A percentile compares a stretch with the other conserved stretches of the same genome.
Evolutionary conservation across 1,284 basidiomycete genomes (phyloP).

Genomic region (Heterobasidion parviporum): DNA sequence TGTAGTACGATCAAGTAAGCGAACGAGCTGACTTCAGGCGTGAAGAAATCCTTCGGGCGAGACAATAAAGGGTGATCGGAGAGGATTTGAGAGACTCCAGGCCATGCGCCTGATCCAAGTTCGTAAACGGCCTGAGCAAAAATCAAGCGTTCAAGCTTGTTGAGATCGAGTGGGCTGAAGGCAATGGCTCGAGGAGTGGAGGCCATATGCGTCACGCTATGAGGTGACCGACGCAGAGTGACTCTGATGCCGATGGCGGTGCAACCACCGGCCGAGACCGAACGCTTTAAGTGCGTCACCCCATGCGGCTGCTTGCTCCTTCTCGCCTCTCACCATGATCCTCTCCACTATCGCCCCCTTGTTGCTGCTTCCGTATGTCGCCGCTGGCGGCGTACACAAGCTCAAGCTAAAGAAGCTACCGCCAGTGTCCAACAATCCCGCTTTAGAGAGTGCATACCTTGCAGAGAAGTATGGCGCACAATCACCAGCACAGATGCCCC

Average conservation of each 20-base stretch:
- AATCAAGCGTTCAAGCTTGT: conserved; percentile 59
- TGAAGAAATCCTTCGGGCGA: conserved; percentile 59
- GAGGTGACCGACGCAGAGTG: not conserved
- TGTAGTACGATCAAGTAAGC: conserved; percentile 11
- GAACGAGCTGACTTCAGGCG: conserved; percentile 43
- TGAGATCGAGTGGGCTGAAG: conserved; percentile 21
- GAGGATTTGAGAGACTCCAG: conserved; percentile 57
- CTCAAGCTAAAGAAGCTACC: conserved; percentile 84
- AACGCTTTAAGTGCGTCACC: conserved; percentile 14
- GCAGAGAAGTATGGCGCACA: conserved; percentile 79
- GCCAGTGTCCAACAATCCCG: conserved; percentile 49
- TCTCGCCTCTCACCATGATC: conserved; percentile 50
- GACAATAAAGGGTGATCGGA: conserved; percentile 58
- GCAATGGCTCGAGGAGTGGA: conserved; percentile 1
- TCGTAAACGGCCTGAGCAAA: conserved; percentile 83
- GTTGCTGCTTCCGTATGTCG: conserved; percentile 62
- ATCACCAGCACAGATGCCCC: conserved; percentile 51
- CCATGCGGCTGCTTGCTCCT: conserved; percentile 1
- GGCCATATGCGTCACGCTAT: not conserved
- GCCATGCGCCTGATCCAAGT: conserved; percentile 71
- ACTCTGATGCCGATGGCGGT: no score
- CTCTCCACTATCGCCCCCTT: conserved; percentile 49
- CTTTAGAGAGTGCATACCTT: conserved; percentile 74
- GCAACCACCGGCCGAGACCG: not conserved
- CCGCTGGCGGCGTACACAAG: conserved; percentile 67